phyloP scores from a whole-genome alignment of 176 grass and related monocot species.

The Aegilops sharonensis region DNA sequence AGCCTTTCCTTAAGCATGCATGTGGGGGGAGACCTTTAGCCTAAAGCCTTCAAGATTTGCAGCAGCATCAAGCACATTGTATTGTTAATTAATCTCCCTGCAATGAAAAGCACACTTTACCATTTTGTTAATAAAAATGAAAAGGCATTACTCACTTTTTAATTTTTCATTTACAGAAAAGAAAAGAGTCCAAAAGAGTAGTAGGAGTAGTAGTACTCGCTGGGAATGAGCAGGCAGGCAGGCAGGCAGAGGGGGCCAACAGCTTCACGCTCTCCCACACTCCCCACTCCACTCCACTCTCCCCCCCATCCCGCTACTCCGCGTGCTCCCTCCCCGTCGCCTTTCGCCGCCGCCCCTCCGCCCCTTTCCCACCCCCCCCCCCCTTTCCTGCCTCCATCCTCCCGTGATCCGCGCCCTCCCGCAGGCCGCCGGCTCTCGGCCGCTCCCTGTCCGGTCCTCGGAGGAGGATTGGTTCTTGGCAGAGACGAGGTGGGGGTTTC shows the following conservation, averaged over 20 bases:
- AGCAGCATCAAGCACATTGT: neutral
- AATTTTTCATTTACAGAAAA: neutral
- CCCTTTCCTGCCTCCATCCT: constrained; percentile 1
- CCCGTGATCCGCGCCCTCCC: constrained; percentile 12
- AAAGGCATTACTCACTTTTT: neutral
- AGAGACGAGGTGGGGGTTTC: constrained; percentile 6
- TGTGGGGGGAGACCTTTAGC: constrained; percentile 1
- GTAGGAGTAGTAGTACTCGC: neutral
- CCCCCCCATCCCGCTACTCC: neutral
- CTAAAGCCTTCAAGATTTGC: neutral
- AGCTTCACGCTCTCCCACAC: neutral
- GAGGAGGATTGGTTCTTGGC: constrained; percentile 26
- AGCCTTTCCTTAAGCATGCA: constrained; percentile 23
- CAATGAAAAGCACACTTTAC: too few relatives aligned
- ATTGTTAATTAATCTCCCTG: neutral
- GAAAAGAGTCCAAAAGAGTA: neutral
- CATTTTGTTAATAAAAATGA: neutral
- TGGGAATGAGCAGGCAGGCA: neutral
- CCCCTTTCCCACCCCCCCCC: constrained; percentile 19
- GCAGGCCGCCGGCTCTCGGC: neutral
- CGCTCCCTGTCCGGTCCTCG: neutral
- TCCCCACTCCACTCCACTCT: neutral
- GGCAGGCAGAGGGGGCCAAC: neutral
- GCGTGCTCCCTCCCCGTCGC: constrained; percentile 26
- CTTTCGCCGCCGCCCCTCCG: constrained; percentile 46